Conservation (phyloP, 441 rosid species). For the Croton setiger region DNA sequence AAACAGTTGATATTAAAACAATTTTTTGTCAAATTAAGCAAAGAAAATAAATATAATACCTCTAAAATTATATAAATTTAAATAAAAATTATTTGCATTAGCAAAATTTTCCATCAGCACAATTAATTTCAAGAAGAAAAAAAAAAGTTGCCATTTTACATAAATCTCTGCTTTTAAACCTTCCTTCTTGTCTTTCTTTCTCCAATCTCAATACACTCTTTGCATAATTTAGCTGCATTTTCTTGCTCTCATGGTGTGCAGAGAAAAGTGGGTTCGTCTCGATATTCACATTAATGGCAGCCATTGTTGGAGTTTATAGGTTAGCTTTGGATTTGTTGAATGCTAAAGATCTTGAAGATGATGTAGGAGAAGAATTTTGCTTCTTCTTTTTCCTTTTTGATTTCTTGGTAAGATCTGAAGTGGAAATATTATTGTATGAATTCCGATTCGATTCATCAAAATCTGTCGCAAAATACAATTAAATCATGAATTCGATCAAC, state of each 20-base stretch:
- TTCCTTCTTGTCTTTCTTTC: not conserved
- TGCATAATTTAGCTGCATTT: too few relatives aligned
- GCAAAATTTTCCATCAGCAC: slow-evolving; percentile 19
- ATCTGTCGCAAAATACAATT: slow-evolving; percentile 31
- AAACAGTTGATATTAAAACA: too few relatives aligned
- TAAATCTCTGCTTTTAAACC: not conserved
- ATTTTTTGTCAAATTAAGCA: too few relatives aligned
- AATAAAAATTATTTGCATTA: slow-evolving; percentile 11
- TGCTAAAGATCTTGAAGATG: slow-evolving; percentile 34
- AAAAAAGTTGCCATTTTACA: not conserved
- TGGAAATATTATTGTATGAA: slow-evolving; percentile 25
- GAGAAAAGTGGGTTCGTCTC: not conserved
- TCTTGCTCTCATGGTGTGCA: slow-evolving; percentile 3
- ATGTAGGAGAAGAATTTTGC: slow-evolving; percentile 30
- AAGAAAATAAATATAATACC: too few relatives aligned
- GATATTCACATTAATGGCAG: not conserved
- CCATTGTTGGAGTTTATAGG: slow-evolving; percentile 20
- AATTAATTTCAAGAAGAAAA: slow-evolving; percentile 1
- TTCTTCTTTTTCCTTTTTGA: slow-evolving; percentile 43
- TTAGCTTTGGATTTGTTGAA: slow-evolving; percentile 31
- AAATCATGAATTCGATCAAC: not conserved
- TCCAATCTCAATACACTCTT: not conserved
- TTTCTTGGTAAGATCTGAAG: slow-evolving; percentile 46
- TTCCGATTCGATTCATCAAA: slow-evolving; percentile 34
- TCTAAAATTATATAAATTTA: not conserved